A percentile compares a stretch with the other conserved stretches of the same genome.
These are phyloP conservation scores for Bidens hawaiensis DNA, from an alignment of 140 eudicot species.

Conservation along the genomic window DNA sequence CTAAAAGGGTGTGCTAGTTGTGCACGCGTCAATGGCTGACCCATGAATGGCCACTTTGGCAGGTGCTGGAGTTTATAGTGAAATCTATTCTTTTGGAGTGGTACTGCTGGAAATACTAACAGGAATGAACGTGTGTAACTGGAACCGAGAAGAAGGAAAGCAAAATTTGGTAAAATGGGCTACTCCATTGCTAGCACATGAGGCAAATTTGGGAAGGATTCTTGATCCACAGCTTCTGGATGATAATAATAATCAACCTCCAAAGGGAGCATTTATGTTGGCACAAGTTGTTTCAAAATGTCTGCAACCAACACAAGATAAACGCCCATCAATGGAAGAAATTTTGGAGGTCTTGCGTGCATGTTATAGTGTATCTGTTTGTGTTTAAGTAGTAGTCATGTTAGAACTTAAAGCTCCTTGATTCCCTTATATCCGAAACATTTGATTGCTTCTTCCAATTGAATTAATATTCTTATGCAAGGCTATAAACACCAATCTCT, in stretches of 20 bases:
- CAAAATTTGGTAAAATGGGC: constrained; percentile 24
- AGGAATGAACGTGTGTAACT: constrained; percentile 20
- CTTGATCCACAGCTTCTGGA: constrained; percentile 21
- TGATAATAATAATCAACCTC: neutral
- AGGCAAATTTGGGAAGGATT: constrained; percentile 7
- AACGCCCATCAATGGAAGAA: constrained; percentile 21
- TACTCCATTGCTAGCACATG: constrained; percentile 5
- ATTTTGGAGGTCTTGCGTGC: constrained; percentile 8
- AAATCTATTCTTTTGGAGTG: constrained; percentile 24
- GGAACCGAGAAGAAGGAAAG: neutral
- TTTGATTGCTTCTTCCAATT: too few species aligned
- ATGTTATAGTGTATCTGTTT: neutral
- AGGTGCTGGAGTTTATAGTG: constrained; percentile 9
- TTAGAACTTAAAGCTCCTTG: too few species aligned
- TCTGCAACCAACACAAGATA: neutral
- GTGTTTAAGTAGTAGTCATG: too few species aligned
- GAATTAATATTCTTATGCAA: too few species aligned
- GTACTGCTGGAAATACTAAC: constrained; percentile 24
- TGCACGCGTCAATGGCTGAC: neutral
- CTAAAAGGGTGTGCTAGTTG: neutral
- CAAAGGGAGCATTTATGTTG: constrained; percentile 15
- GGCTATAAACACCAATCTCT: too few species aligned
- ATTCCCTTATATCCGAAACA: too few species aligned
- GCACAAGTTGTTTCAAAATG: constrained; percentile 15
- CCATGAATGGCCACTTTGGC: neutral